These are phyloP conservation scores for Cordyceps farinosa DNA, from an alignment of 2,329 filamentous ascomycete species.

Conservation along the genomic window DNA sequence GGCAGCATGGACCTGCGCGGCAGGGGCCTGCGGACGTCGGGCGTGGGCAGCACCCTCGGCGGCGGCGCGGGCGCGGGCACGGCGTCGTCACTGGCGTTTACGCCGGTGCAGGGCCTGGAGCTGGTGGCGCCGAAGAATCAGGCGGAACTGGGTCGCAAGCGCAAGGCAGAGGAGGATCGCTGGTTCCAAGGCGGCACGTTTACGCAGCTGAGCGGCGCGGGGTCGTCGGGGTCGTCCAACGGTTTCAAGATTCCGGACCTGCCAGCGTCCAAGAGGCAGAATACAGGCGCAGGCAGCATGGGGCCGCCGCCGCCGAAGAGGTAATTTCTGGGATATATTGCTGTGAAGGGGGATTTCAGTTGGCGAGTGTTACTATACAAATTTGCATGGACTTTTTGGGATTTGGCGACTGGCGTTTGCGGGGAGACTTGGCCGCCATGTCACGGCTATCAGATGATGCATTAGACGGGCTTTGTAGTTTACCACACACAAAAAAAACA, in stretches of 20 bases:
- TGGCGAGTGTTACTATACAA: not conserved
- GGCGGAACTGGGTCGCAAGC: conserved; percentile 82
- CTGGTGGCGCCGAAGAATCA: conserved; percentile 90
- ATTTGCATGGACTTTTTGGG: not conserved
- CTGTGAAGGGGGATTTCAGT: not conserved
- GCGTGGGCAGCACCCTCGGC: conserved; percentile 70
- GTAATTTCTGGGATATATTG: not conserved
- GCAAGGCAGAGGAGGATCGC: conserved; percentile 88
- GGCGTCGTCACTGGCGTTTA: conserved; percentile 85
- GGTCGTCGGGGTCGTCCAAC: conserved; percentile 29
- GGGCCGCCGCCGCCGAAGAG: conserved; percentile 16
- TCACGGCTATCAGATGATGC: not conserved
- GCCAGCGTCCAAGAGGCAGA: conserved; percentile 69
- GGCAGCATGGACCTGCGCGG: conserved; percentile 65
- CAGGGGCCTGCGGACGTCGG: conserved; percentile 74
- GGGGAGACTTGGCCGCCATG: not conserved
- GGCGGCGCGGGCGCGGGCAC: conserved; percentile 56
- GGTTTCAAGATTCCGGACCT: conserved; percentile 81
- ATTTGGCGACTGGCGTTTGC: conserved; percentile 10
- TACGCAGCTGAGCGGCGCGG: conserved; percentile 63
- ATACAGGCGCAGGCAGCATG: conserved; percentile 58
- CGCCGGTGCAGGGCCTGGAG: conserved; percentile 89
- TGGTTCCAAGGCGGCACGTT: conserved; percentile 99
- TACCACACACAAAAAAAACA: not conserved
- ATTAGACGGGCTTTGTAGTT: not conserved